Evolutionary conservation across 73 alveolate genomes (phyloP).

Genomic region (Urostyla sp.): DNA sequence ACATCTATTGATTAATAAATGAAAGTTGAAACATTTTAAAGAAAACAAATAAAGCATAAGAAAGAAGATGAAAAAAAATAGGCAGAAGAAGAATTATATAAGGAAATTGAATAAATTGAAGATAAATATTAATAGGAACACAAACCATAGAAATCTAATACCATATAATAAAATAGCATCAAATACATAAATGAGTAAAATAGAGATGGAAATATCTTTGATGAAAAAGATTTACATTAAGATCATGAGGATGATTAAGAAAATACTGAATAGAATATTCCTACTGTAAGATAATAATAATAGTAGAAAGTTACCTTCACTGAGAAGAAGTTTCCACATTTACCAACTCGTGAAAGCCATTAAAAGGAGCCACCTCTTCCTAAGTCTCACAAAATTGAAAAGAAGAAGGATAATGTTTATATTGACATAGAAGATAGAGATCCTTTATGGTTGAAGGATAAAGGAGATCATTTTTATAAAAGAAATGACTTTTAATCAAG

Average conservation of each 20-base stretch:
- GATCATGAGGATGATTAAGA: not conserved
- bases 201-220: constrained; percentile 17
- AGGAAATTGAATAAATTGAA: constrained; percentile 53
- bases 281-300: constrained; percentile 64
- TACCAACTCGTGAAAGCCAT: constrained; percentile 93
- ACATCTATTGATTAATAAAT: constrained; percentile 62
- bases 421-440: constrained; percentile 89
- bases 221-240: not conserved
- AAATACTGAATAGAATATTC: constrained; percentile 33
- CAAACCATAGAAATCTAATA: not conserved
- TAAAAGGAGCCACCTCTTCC: constrained; percentile 93
- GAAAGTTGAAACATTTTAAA: constrained; percentile 61
- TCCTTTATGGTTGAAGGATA: constrained; percentile 95
- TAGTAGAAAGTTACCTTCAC: constrained; percentile 83
- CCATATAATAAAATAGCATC: not conserved
- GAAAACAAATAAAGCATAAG: constrained; percentile 28
- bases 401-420: constrained; percentile 80
- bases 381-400: constrained; percentile 83
- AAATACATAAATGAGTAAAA: constrained; percentile 3
- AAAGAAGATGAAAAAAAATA: constrained; percentile 41
- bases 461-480: constrained; percentile 91
- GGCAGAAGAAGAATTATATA: constrained; percentile 56
- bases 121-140: not conserved
- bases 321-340: constrained; percentile 83
- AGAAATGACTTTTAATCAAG: constrained; percentile 89